phyloP scores from a whole-genome alignment of 495 filamentous ascomycete species.

The Astrocystis sublimbata region DNA sequence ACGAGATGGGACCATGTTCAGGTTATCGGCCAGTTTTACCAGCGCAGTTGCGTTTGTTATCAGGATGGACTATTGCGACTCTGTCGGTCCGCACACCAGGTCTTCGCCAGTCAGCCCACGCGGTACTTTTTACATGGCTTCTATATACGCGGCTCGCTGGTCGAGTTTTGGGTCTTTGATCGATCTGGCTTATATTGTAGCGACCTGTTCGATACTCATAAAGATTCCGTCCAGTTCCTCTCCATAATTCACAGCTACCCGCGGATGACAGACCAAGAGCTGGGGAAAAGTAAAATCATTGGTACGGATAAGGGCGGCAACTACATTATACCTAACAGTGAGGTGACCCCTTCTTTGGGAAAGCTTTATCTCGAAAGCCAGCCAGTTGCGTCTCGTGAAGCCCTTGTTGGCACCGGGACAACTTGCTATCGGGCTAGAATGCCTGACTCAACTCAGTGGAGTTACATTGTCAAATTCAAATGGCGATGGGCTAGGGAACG shows the following conservation, averaged over 20 bases:
- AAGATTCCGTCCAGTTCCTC: constrained; percentile 35
- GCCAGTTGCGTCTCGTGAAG: constrained; percentile 26
- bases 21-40: constrained; percentile 29
- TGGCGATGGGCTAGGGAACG: constrained; percentile 31
- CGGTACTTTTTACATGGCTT: constrained; percentile 43
- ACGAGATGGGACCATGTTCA: constrained; percentile 29
- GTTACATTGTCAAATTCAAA: constrained; percentile 30
- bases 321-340: constrained; percentile 21
- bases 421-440: constrained; percentile 28
- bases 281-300: constrained; percentile 25
- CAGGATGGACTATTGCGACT: constrained; percentile 29
- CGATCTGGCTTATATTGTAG: constrained; percentile 45
- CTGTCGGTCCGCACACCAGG: constrained; percentile 27
- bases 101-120: constrained; percentile 30
- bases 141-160: constrained; percentile 33
- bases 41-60: constrained; percentile 17
- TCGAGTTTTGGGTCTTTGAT: constrained; percentile 48
- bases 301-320: constrained; percentile 23
- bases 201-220: constrained; percentile 39
- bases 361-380: constrained; percentile 32
- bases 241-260: constrained; percentile 30
- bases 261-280: constrained; percentile 25
- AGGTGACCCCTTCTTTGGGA: constrained; percentile 16
- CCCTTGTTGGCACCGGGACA: constrained; percentile 29
- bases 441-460: constrained; percentile 24